Evolutionary conservation across 108 stramenopile genomes (phyloP).

Genomic region (Pseudonitzschia multiseries): DNA sequence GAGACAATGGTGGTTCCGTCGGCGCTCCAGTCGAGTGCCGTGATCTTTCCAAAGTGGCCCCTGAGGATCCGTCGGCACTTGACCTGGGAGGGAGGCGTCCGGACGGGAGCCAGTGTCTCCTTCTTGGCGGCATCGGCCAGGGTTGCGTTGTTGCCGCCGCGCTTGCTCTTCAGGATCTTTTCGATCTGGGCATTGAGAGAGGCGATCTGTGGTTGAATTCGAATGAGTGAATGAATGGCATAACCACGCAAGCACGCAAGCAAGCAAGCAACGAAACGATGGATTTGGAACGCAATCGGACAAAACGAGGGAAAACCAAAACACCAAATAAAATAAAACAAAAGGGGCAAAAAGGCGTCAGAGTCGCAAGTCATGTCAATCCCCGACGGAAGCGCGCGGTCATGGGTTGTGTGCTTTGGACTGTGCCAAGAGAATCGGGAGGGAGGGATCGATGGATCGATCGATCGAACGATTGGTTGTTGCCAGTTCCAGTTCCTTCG

Average conservation of each 20-base stretch:
- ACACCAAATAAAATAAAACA: no score
- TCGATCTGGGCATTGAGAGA: background rate
- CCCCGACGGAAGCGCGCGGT: no score
- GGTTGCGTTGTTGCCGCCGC: background rate
- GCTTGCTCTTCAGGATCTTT: background rate
- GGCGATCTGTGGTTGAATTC: background rate
- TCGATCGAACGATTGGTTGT: no score
- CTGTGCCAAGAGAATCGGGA: no score
- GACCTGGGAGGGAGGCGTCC: conserved; percentile 57
- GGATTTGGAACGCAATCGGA: no score
- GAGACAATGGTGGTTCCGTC: conserved; percentile 82
- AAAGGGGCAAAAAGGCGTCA: no score
- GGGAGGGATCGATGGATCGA: no score
- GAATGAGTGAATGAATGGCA: background rate
- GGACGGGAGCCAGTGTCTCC: conserved; percentile 29
- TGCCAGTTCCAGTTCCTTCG: no score
- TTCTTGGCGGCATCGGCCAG: background rate
- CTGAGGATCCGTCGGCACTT: conserved; percentile 80
- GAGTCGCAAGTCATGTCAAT: no score
- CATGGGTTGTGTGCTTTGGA: no score
- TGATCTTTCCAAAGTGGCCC: conserved; percentile 98
- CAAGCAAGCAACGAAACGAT: no score
- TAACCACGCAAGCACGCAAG: background rate
- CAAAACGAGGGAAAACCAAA: no score
- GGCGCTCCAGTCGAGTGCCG: conserved; percentile 95